Evolutionary conservation across 305 asterid genomes (phyloP).

Genomic region (Plantago lanceolata): DNA sequence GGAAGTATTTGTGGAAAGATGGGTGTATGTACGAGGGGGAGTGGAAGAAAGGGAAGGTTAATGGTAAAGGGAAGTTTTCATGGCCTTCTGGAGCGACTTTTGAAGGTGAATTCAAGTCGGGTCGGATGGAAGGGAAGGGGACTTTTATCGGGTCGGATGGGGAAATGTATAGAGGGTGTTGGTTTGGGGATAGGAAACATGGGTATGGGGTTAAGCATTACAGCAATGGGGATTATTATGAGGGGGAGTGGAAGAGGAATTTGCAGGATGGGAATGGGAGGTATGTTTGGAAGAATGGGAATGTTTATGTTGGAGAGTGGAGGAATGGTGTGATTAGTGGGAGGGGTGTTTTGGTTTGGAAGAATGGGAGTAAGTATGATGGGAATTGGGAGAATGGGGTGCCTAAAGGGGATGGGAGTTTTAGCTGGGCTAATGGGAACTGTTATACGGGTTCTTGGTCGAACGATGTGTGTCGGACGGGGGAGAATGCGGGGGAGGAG

Average conservation of each 20-base stretch:
- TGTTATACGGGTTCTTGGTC: slow-evolving; percentile 68
- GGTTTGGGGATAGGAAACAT: slow-evolving; percentile 63
- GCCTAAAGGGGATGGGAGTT: slow-evolving; percentile 64
- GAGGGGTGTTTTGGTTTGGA: slow-evolving; percentile 59
- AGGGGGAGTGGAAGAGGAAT: slow-evolving; percentile 64
- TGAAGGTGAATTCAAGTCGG: slow-evolving; percentile 69
- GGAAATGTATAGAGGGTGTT: slow-evolving; percentile 53
- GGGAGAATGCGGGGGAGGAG: too few species aligned
- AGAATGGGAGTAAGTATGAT: slow-evolving; percentile 56
- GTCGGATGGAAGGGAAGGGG: slow-evolving; percentile 75
- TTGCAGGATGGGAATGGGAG: slow-evolving; percentile 72
- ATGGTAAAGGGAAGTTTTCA: slow-evolving; percentile 65
- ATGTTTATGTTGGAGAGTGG: slow-evolving; percentile 69
- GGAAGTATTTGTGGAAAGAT: slow-evolving; percentile 73
- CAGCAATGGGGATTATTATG: slow-evolving; percentile 64
- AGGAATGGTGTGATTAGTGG: slow-evolving; percentile 54
- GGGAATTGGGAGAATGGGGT: slow-evolving; percentile 69
- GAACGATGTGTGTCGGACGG: too few species aligned
- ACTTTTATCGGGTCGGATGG: slow-evolving; percentile 69
- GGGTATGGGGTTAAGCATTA: slow-evolving; percentile 62
- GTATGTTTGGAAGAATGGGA: slow-evolving; percentile 65
- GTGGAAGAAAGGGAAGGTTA: slow-evolving; percentile 74
- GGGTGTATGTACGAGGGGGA: slow-evolving; percentile 84
- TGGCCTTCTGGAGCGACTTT: slow-evolving; percentile 80
- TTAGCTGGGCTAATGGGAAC: slow-evolving; percentile 82